These are phyloP conservation scores for Hansenula anomala DNA, from an alignment of 1,139 yeast genomes.

Conservation along the genomic window DNA sequence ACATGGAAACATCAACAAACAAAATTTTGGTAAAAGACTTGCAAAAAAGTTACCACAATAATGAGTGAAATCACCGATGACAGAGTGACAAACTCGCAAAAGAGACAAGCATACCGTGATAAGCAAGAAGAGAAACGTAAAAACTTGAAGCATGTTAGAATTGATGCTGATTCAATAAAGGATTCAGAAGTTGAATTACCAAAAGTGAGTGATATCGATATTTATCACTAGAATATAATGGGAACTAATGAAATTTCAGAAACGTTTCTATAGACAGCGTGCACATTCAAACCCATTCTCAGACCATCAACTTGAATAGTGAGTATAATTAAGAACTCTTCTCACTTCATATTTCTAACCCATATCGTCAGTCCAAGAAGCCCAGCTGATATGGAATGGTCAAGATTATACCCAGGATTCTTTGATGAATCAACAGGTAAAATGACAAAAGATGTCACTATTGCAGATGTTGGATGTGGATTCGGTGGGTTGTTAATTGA, in stretches of 20 bases:
- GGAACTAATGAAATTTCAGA: too few relatives aligned
- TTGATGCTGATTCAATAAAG: conserved; percentile 14
- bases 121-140: conserved; percentile 24
- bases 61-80: conserved; percentile 6
- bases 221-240: too few relatives aligned
- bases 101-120: conserved; percentile 30
- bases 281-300: conserved; percentile 98
- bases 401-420: conserved; percentile 60
- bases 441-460: conserved; percentile 60
- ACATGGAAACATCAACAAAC: too few relatives aligned
- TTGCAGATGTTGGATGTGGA: conserved; percentile 98
- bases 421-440: conserved; percentile 37
- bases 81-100: conserved; percentile 14
- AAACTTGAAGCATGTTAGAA: conserved; percentile 30
- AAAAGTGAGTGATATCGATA: conserved; percentile 26
- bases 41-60: too few relatives aligned
- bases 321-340: too few relatives aligned
- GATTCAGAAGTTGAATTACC: conserved; percentile 46
- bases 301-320: conserved; percentile 83
- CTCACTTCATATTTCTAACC: too few relatives aligned
- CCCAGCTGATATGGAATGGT: conserved; percentile 90
- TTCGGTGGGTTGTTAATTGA: conserved; percentile 89
- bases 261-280: conserved; percentile 89
- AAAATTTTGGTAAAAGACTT: too few relatives aligned
- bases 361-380: conserved; percentile 45